These are phyloP conservation scores for Colletotrichum tofieldiae DNA, from an alignment of 2,329 filamentous ascomycete genomes.

Conservation along the genomic window DNA sequence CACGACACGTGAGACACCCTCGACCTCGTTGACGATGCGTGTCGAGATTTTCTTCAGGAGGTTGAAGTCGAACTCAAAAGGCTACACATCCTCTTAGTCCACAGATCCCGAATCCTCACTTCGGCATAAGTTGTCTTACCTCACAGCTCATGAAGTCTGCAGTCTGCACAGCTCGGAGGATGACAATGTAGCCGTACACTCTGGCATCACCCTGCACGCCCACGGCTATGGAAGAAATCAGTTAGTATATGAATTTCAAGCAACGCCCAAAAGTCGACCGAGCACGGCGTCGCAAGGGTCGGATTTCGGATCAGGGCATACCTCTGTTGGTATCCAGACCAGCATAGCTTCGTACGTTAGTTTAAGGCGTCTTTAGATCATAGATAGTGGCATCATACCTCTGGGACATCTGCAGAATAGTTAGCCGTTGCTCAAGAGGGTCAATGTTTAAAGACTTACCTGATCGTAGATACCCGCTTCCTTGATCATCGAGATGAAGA, in stretches of 20 bases:
- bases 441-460: constrained; percentile 45
- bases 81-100: constrained; percentile 67
- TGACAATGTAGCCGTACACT: constrained; percentile 52
- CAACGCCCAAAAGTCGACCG: neutral
- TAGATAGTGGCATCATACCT: constrained; percentile 46
- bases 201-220: constrained; percentile 52
- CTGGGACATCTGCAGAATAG: constrained; percentile 57
- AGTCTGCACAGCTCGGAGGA: constrained; percentile 62
- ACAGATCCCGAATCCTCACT: too few relatives aligned
- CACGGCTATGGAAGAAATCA: constrained; percentile 50
- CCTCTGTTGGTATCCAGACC: constrained; percentile 60
- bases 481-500: constrained; percentile 84
- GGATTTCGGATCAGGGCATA: constrained; percentile 38
- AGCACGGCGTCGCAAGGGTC: neutral
- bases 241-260: constrained; percentile 10
- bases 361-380: neutral
- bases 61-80: constrained; percentile 76
- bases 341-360: constrained; percentile 51
- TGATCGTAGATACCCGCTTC: constrained; percentile 81
- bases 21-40: constrained; percentile 78
- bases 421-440: constrained; percentile 11
- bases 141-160: constrained; percentile 63
- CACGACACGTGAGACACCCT: constrained; percentile 79
- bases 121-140: neutral
- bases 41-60: constrained; percentile 76